A percentile compares a stretch with the other conserved stretches of the same genome.
These are phyloP conservation scores for Schoenoplectus triqueter DNA, from an alignment of 202 grass and related monocot species.

Conservation along the genomic window DNA sequence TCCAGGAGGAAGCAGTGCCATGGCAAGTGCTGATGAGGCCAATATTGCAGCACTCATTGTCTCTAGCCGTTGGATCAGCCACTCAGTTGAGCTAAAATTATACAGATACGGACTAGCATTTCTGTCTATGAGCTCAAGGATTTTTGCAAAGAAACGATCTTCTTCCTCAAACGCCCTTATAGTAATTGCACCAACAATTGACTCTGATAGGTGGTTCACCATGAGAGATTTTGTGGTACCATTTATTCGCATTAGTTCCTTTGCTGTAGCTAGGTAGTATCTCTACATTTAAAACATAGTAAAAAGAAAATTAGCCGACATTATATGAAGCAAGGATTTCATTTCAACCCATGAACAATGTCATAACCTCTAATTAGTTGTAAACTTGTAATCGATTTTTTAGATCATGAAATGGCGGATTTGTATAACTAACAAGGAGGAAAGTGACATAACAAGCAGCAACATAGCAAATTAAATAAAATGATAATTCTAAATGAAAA, in stretches of 20 bases:
- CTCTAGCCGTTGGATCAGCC: conserved; percentile 89
- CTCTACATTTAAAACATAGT: conserved; percentile 46
- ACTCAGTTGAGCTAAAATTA: conserved; percentile 86
- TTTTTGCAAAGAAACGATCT: conserved; percentile 83
- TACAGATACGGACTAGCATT: conserved; percentile 82
- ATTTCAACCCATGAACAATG: neutral
- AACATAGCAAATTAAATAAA: neutral
- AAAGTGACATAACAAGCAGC: neutral
- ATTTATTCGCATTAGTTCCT: conserved; percentile 96
- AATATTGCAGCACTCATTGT: conserved; percentile 70
- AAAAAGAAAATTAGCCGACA: neutral
- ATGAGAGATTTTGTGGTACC: conserved; percentile 90
- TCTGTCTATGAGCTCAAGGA: conserved; percentile 76
- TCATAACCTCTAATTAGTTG: neutral
- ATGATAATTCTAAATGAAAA: neutral
- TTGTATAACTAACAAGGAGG: neutral
- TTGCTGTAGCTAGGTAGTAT: conserved; percentile 85
- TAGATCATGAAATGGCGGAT: neutral
- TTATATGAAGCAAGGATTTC: neutral
- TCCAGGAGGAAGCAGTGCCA: conserved; percentile 77
- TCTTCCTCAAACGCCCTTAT: conserved; percentile 85
- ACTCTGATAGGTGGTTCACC: conserved; percentile 86
- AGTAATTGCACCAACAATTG: conserved; percentile 75
- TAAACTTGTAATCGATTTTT: neutral
- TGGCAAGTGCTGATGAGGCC: conserved; percentile 79